Evolutionary conservation across 2,329 filamentous ascomycete genomes (phyloP).

Genomic region (Trichoderma sp.): DNA sequence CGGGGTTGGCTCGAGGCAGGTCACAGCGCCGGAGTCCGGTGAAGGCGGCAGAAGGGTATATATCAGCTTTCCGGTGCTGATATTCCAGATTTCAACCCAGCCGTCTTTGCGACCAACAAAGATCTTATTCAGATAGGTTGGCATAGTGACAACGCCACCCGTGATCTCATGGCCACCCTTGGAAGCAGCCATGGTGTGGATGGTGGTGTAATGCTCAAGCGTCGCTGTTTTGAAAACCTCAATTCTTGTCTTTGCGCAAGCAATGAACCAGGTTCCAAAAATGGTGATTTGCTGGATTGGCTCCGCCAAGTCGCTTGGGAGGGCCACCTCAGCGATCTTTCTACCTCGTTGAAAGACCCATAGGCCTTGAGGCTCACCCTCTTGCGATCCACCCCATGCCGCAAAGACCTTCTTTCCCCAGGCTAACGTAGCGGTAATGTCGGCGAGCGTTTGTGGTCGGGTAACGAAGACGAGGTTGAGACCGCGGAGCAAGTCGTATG

Average conservation of each 20-base stretch:
- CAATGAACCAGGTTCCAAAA: slow-evolving; percentile 91
- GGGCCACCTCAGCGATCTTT: slow-evolving; percentile 74
- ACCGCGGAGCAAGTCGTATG: slow-evolving; percentile 89
- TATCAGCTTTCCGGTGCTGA: slow-evolving; percentile 87
- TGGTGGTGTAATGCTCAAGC: slow-evolving; percentile 87
- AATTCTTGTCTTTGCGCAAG: slow-evolving; percentile 72
- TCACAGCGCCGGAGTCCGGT: slow-evolving; percentile 76
- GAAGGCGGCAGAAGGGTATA: slow-evolving; percentile 84
- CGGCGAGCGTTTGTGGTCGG: slow-evolving; percentile 80
- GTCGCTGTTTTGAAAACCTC: slow-evolving; percentile 87
- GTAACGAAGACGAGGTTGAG: slow-evolving; percentile 94
- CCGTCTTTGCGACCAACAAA: slow-evolving; percentile 87
- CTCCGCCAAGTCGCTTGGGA: slow-evolving; percentile 67
- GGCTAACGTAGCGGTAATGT: slow-evolving; percentile 83
- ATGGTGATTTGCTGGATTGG: slow-evolving; percentile 77
- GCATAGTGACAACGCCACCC: slow-evolving; percentile 82
- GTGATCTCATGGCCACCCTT: slow-evolving; percentile 71
- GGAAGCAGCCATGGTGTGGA: slow-evolving; percentile 62
- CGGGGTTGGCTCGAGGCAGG: slow-evolving; percentile 81
- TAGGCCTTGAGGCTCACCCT: slow-evolving; percentile 65
- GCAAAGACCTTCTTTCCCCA: slow-evolving; percentile 88
- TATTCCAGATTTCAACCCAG: slow-evolving; percentile 94
- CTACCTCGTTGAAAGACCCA: slow-evolving; percentile 94
- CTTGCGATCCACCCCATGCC: slow-evolving; percentile 75
- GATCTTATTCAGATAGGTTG: slow-evolving; percentile 94